A percentile compares a stretch with the other conserved stretches of the same genome.
Evolutionary conservation across 768 basidiomycete genomes (phyloP).

Genomic region (Rhodotorula kratochvilovae): DNA sequence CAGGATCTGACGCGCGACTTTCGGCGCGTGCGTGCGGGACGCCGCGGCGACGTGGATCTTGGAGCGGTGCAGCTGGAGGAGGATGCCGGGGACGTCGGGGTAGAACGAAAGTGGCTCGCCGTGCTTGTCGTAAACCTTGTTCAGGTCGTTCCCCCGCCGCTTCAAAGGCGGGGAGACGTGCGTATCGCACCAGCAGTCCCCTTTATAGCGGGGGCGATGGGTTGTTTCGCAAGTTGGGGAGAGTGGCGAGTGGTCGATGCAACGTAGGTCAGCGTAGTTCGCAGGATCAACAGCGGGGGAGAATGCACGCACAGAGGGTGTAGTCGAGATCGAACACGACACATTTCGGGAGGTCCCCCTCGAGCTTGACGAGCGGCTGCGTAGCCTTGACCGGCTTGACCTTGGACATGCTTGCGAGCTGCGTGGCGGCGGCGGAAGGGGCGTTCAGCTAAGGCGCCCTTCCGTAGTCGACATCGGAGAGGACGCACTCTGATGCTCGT

Average conservation of each 20-base stretch:
- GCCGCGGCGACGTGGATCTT: conserved; percentile 97
- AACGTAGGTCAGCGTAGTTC: too few species aligned
- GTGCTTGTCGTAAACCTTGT: conserved; percentile 47
- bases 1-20: conserved; percentile 70
- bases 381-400: not conserved
- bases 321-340: conserved; percentile 80
- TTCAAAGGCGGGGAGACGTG: conserved; percentile 56
- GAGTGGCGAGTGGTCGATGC: too few species aligned
- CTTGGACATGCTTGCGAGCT: not conserved
- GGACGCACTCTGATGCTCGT: too few species aligned
- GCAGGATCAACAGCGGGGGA: too few species aligned
- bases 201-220: too few species aligned
- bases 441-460: too few species aligned
- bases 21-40: conserved; percentile 68
- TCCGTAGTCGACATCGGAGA: too few species aligned
- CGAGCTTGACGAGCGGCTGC: conserved; percentile 2
- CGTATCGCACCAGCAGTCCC: conserved; percentile 46
- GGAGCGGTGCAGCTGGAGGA: conserved; percentile 88
- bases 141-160: conserved; percentile 46
- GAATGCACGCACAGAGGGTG: conserved; percentile 3
- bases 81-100: conserved; percentile 62
- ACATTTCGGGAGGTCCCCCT: conserved; percentile 55
- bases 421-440: too few species aligned
- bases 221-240: too few species aligned
- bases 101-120: conserved; percentile 13